A percentile compares a stretch with the other conserved stretches of the same genome.
phyloP scores from a whole-genome alignment of 495 filamentous ascomycete species.

The Tetracladium setigerum region DNA sequence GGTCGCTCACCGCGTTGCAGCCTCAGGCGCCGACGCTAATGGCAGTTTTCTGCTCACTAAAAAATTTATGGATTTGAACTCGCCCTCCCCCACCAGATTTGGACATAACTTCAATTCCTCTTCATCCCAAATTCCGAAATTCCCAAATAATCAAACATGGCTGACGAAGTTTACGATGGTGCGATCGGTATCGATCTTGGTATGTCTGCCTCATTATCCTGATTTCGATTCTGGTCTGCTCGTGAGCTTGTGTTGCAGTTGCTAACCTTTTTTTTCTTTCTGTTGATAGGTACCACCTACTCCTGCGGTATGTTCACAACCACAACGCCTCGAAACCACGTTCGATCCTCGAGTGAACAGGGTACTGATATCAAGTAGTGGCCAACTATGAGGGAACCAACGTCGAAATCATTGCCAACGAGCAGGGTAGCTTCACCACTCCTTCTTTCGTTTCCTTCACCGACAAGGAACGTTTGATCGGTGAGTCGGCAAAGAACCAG shows the following conservation, averaged over 20 bases:
- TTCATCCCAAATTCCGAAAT: slow-evolving; percentile 4
- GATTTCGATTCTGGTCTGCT: not conserved
- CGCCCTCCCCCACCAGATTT: too few relatives aligned
- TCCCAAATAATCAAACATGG: slow-evolving; percentile 51
- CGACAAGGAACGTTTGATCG: slow-evolving; percentile 94
- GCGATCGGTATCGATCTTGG: slow-evolving; percentile 99
- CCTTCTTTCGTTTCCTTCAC: slow-evolving; percentile 99
- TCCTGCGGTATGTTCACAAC: slow-evolving; percentile 52
- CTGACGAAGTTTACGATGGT: slow-evolving; percentile 96
- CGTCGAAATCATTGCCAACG: slow-evolving; percentile 99
- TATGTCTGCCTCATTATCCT: slow-evolving; percentile 35
- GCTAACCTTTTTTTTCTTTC: slow-evolving; percentile 42
- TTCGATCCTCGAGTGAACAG: not conserved
- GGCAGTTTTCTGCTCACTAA: too few relatives aligned
- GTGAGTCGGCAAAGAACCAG: slow-evolving; percentile 99
- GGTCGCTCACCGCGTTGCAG: too few relatives aligned
- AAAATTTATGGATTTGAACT: too few relatives aligned
- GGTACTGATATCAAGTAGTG: slow-evolving; percentile 36
- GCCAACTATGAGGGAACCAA: slow-evolving; percentile 98
- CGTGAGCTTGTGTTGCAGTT: slow-evolving; percentile 11
- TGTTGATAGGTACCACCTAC: slow-evolving; percentile 66
- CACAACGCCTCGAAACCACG: not conserved
- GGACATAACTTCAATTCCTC: slow-evolving; percentile 4
- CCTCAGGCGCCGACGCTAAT: too few relatives aligned
- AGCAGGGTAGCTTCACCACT: slow-evolving; percentile 98